These are phyloP conservation scores for Exserohilum rostratum DNA, from an alignment of 2,329 filamentous ascomycete species.

Conservation along the genomic window DNA sequence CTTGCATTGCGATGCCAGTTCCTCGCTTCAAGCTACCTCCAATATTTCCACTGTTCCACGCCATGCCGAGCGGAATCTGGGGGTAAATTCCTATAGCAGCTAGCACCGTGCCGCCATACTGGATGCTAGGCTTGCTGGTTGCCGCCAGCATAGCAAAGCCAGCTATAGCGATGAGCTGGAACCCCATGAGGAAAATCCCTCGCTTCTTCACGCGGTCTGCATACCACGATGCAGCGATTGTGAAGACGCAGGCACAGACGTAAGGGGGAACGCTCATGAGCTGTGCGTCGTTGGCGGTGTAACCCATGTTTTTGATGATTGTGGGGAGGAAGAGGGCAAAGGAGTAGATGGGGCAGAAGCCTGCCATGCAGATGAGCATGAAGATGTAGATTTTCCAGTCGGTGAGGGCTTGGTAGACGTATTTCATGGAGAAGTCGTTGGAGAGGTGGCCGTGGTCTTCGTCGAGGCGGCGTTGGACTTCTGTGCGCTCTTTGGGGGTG, in stretches of 20 bases:
- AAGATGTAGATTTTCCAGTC: constrained; percentile 55
- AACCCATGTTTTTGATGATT: constrained; percentile 68
- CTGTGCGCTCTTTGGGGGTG: constrained; percentile 57
- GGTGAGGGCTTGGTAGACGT: constrained; percentile 45
- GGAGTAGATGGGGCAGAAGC: constrained; percentile 53
- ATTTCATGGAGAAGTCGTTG: constrained; percentile 48
- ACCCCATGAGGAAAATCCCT: constrained; percentile 39
- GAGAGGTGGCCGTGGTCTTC: constrained; percentile 64
- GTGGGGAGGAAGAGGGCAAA: constrained; percentile 59
- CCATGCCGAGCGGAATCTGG: constrained; percentile 61
- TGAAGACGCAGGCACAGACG: constrained; percentile 52
- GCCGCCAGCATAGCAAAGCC: constrained; percentile 44
- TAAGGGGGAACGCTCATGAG: constrained; percentile 64
- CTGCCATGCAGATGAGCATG: constrained; percentile 50
- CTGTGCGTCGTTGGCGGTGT: constrained; percentile 53
- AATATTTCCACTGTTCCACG: constrained; percentile 66
- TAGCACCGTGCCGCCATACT: constrained; percentile 45
- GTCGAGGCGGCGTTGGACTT: constrained; percentile 62
- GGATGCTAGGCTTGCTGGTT: constrained; percentile 32
- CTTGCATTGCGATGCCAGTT: constrained; percentile 63
- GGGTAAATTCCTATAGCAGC: constrained; percentile 57
- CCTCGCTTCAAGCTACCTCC: constrained; percentile 61
- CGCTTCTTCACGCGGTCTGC: constrained; percentile 38
- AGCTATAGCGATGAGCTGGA: constrained; percentile 61
- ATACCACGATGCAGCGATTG: constrained; percentile 39